Conservation (phyloP, 805 yeast species). For the Sungouiozyma ichnusensis region DNA sequence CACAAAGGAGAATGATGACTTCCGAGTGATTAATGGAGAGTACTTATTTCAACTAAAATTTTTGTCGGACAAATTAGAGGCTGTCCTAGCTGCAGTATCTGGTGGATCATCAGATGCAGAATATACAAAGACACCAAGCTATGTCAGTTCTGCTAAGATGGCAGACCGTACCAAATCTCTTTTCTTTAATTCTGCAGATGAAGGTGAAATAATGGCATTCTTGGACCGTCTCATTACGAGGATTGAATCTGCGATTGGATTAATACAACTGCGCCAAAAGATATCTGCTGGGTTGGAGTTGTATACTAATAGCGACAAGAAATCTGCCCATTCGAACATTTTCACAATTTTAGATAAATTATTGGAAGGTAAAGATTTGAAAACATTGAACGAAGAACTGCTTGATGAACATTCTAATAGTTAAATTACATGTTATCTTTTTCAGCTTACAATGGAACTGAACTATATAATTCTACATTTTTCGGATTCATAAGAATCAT, state of each 20-base stretch:
- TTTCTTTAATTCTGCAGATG: slow-evolving; percentile 17
- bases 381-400: not conserved
- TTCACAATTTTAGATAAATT: slow-evolving; percentile 23
- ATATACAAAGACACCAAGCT: slow-evolving; percentile 1
- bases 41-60: slow-evolving; percentile 43
- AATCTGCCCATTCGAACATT: slow-evolving; percentile 8
- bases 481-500: too few species aligned
- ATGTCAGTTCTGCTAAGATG: slow-evolving; percentile 10
- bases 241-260: slow-evolving; percentile 48
- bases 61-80: slow-evolving; percentile 48
- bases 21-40: slow-evolving; percentile 27
- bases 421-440: not conserved
- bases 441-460: too few species aligned
- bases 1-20: slow-evolving; percentile 27
- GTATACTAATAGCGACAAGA: slow-evolving; percentile 8
- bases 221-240: slow-evolving; percentile 60
- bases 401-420: not conserved
- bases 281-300: slow-evolving; percentile 13
- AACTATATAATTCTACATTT: too few species aligned
- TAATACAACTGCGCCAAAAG: slow-evolving; percentile 35
- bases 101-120: slow-evolving; percentile 29
- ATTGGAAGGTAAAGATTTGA: slow-evolving; percentile 5
- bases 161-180: slow-evolving; percentile 16
- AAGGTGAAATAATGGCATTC: slow-evolving; percentile 40
- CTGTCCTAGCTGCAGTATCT: slow-evolving; percentile 40